These are phyloP conservation scores for Komagataella ulmi DNA, from an alignment of 805 yeast species.

Conservation along the genomic window DNA sequence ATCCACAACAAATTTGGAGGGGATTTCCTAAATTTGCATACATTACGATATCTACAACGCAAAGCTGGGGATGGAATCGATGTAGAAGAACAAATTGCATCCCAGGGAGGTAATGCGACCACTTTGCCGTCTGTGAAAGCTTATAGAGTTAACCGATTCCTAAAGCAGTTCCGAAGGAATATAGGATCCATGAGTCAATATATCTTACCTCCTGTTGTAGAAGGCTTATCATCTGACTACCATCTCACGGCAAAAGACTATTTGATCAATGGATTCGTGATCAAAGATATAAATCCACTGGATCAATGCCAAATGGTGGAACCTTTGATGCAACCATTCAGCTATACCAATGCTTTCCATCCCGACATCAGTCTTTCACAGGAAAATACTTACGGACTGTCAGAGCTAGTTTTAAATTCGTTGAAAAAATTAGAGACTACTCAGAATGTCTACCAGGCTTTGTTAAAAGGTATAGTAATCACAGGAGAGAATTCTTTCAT, in stretches of 20 bases:
- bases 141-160: conserved; percentile 24
- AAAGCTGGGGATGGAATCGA: conserved; percentile 5
- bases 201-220: conserved; percentile 20
- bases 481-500: conserved; percentile 49
- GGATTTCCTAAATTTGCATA: conserved; percentile 62
- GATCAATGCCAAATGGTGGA: conserved; percentile 49
- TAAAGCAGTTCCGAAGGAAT: conserved; percentile 34
- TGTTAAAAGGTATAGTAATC: conserved; percentile 35
- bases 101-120: conserved; percentile 18
- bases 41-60: conserved; percentile 30
- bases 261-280: conserved; percentile 25
- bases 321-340: conserved; percentile 56
- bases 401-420: conserved; percentile 29
- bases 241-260: conserved; percentile 33
- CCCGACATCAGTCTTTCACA: conserved; percentile 29
- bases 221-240: conserved; percentile 26
- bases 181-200: conserved; percentile 13
- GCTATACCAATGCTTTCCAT: conserved; percentile 24
- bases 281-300: conserved; percentile 25
- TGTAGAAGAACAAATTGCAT: neutral
- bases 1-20: conserved; percentile 71
- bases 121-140: conserved; percentile 15
- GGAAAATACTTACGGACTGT: conserved; percentile 36
- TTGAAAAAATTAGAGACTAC: conserved; percentile 31
- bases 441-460: conserved; percentile 23